Conservation (phyloP, 1,284 basidiomycete species). For the Puccinia hordei region DNA sequence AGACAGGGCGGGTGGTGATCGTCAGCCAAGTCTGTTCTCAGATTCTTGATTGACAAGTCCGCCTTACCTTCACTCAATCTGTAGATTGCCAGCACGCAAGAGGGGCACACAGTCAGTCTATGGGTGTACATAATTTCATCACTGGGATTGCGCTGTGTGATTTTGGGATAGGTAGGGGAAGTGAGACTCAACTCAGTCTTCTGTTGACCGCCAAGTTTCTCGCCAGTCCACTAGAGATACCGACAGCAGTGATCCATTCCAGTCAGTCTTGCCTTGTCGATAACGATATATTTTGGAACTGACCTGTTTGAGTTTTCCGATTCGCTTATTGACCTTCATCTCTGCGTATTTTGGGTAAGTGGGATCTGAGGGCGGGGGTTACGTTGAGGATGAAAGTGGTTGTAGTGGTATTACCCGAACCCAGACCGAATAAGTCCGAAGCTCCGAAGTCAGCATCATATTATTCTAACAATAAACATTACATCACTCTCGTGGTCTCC, state of each 20-base stretch:
- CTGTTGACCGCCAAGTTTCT: slow-evolving; percentile 50
- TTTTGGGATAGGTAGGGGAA: not conserved
- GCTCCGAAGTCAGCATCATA: too few species aligned
- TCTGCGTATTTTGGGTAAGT: too few species aligned
- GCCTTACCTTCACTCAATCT: slow-evolving; percentile 17
- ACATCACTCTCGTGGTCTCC: too few species aligned
- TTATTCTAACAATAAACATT: too few species aligned
- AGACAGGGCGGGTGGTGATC: not conserved
- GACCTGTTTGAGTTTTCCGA: slow-evolving; percentile 51
- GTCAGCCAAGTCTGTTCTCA: not conserved
- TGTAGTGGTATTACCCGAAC: too few species aligned
- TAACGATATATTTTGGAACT: not conserved
- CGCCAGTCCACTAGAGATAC: slow-evolving; percentile 44
- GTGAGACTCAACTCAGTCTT: slow-evolving; percentile 44
- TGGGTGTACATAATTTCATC: not conserved
- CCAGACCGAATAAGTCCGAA: too few species aligned
- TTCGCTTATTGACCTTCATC: slow-evolving; percentile 51
- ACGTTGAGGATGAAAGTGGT: too few species aligned
- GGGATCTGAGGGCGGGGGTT: too few species aligned
- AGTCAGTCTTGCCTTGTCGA: not conserved
- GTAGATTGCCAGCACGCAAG: not conserved
- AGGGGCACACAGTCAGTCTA: not conserved
- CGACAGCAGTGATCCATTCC: too few species aligned
- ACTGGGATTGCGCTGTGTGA: not conserved
- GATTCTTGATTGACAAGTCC: not conserved